These are phyloP conservation scores for Steccherinum ochraceum DNA, from an alignment of 768 basidiomycete genomes.

Conservation along the genomic window DNA sequence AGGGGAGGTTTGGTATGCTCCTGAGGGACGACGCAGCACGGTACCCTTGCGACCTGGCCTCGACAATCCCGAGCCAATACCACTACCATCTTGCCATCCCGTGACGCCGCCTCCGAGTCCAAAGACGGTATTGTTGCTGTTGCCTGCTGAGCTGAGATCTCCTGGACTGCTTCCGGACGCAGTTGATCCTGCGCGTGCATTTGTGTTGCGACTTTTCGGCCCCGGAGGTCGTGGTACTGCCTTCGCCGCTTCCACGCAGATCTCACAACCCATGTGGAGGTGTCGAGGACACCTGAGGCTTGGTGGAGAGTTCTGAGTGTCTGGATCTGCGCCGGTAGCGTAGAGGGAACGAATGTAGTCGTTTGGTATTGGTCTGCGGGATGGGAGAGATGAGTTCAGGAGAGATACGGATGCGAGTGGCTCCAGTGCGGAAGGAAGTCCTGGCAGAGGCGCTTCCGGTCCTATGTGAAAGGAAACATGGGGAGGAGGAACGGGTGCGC, in stretches of 20 bases:
- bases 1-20: constrained; percentile 6
- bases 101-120: constrained; percentile 45
- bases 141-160: constrained; percentile 7
- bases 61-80: constrained; percentile 65
- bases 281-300: constrained; percentile 67
- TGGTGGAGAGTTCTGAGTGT: constrained; percentile 55
- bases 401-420: constrained; percentile 16
- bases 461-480: constrained; percentile 4
- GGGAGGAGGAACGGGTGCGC: constrained; percentile 38
- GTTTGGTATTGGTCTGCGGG: constrained; percentile 16
- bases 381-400: constrained; percentile 2
- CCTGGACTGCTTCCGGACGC: constrained; percentile 18
- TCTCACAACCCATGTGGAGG: constrained; percentile 66
- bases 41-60: constrained; percentile 51
- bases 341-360: constrained; percentile 47
- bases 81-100: constrained; percentile 72
- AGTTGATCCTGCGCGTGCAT: constrained; percentile 16
- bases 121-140: constrained; percentile 4
- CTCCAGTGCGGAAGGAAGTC: constrained; percentile 15
- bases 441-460: neutral
- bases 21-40: constrained; percentile 44
- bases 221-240: constrained; percentile 16
- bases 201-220: constrained; percentile 6
- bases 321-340: constrained; percentile 54
- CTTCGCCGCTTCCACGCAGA: constrained; percentile 60